Evolutionary conservation across 768 basidiomycete genomes (phyloP), one percentile per base, ranked within the genome.

Genomic region (Panellus pusillus): DNA sequence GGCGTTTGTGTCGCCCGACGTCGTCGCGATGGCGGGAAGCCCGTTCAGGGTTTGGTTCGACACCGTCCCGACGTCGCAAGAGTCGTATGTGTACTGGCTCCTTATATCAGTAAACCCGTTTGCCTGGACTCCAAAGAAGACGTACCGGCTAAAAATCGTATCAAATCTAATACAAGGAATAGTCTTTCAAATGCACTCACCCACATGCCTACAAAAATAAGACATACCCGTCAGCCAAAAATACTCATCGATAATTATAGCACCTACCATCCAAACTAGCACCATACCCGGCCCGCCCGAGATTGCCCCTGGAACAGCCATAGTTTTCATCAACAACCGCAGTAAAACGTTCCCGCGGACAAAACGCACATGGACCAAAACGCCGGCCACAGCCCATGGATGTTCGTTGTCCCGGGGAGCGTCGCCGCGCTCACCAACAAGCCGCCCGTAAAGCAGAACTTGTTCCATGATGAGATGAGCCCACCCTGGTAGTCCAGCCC

Each of bases 11-110:
- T 11, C 85, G 14, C 91, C 91, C 45, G 77, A 75, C 13, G 70
- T 71, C 4, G 76, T 70, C 6, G 90, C 86, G 2, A 84, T 79
- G 11, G 60, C 55, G 2, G 93, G 94, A 43, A 65, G 65, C 3
- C 83, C 86, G 52, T 87, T 78, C 36, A 81, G 42, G 0, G 91
- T 87, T 68, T 97, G 96, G 67, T 98, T 98, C 9, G 79, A 68
- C 9, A 81, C 75, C 0, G 94, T 93, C 18, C 96, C 96, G 17
- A 94, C 81, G 66, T 98, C 95, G 63, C 96, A 97, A 8, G 78
- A 71, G 61, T 91, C 87, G 58, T 91, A 91, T 1, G 85, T 83
- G 43, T 55, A 55, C 32, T 0, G 54, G 47, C 47, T 44, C 12
- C 14, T n/a, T 7, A 24, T 3, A 24, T 47, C 18, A 47, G 37